These are phyloP conservation scores for Candida silvicultrix DNA, from an alignment of 805 yeast genomes.

Conservation along the genomic window DNA sequence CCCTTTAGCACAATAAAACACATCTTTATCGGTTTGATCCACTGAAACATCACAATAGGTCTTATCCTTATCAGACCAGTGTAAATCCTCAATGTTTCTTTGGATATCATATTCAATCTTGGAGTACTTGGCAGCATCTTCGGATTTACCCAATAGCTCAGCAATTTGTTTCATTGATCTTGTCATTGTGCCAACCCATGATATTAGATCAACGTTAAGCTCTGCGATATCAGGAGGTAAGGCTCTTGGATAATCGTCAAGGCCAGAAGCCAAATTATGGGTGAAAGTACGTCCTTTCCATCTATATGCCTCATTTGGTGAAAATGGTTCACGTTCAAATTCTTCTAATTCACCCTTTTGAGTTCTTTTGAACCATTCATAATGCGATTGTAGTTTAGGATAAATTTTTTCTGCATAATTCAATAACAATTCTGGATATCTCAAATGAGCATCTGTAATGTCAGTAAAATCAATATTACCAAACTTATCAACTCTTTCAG, in stretches of 20 bases:
- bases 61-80: slow-evolving; percentile 67
- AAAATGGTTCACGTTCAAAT: slow-evolving; percentile 53
- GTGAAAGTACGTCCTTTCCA: slow-evolving; percentile 90
- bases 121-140: slow-evolving; percentile 51
- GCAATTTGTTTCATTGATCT: slow-evolving; percentile 75
- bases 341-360: slow-evolving; percentile 73
- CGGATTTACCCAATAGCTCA: slow-evolving; percentile 44
- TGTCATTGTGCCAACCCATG: slow-evolving; percentile 95
- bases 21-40: slow-evolving; percentile 64
- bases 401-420: slow-evolving; percentile 60
- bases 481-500: slow-evolving; percentile 19
- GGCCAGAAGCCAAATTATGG: slow-evolving; percentile 87
- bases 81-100: slow-evolving; percentile 62
- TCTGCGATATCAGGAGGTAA: slow-evolving; percentile 79
- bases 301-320: slow-evolving; percentile 63
- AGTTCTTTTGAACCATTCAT: slow-evolving; percentile 76
- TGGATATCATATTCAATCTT: slow-evolving; percentile 49
- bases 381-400: slow-evolving; percentile 72
- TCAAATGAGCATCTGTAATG: slow-evolving; percentile 46
- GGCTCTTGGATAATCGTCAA: slow-evolving; percentile 94
- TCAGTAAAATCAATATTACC: slow-evolving; percentile 22
- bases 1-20: slow-evolving; percentile 82
- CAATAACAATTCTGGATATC: slow-evolving; percentile 51
- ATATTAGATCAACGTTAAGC: slow-evolving; percentile 78
- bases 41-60: slow-evolving; percentile 82